phyloP scores from a whole-genome alignment of 2,329 filamentous ascomycete genomes.

The Penicillium concentricum region DNA sequence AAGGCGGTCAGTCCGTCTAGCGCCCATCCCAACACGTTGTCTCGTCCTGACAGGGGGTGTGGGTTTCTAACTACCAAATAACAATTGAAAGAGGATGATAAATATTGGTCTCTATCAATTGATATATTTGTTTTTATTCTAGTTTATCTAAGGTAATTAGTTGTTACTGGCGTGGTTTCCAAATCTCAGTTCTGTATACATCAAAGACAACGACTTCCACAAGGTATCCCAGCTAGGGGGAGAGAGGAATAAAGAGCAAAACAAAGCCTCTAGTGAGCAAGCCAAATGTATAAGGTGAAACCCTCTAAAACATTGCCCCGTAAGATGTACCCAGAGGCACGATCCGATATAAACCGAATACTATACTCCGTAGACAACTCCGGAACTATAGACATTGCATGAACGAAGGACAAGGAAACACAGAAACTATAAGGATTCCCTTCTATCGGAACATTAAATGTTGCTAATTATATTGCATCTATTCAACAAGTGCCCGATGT shows the following conservation, averaged over 20 bases:
- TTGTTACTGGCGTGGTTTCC: neutral
- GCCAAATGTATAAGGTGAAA: neutral
- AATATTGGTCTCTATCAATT: neutral
- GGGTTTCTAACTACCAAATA: neutral
- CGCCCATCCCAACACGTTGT: constrained; percentile 11
- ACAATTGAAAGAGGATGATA: neutral
- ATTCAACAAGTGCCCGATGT: neutral
- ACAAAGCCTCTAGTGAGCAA: neutral
- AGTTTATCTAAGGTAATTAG: too few species aligned
- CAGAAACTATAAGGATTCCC: neutral
- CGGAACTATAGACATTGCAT: too few species aligned
- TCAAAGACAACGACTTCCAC: neutral
- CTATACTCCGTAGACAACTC: too few species aligned
- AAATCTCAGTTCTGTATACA: neutral
- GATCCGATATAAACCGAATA: neutral
- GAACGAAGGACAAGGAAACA: neutral
- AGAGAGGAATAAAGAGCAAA: neutral
- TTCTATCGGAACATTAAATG: neutral
- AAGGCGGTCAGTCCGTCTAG: constrained; percentile 26
- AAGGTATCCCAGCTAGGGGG: neutral
- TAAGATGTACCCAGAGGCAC: too few species aligned
- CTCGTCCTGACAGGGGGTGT: neutral
- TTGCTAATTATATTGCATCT: neutral
- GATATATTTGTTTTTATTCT: neutral
- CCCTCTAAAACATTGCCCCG: too few species aligned